Conservation (phyloP, 2,329 filamentous ascomycete genomes). For the Ciborinia camelliae region DNA sequence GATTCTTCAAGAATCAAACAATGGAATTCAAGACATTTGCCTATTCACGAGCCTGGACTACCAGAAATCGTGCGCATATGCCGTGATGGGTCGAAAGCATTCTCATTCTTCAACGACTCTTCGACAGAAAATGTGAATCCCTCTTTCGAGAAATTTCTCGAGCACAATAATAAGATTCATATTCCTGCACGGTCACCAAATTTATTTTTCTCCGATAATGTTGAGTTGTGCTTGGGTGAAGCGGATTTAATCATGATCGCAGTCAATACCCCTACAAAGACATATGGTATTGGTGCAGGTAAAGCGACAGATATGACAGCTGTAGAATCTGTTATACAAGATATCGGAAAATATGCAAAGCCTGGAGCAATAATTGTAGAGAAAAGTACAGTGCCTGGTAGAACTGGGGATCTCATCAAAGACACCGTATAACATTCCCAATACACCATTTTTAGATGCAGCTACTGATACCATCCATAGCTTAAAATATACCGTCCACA, state of each 20-base stretch:
- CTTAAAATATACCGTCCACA: conserved; percentile 58
- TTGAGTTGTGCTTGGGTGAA: conserved; percentile 57
- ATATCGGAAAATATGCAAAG: conserved; percentile 64
- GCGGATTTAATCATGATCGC: conserved; percentile 73
- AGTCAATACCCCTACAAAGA: conserved; percentile 78
- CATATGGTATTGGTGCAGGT: conserved; percentile 64
- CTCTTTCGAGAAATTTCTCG: conserved; percentile 36
- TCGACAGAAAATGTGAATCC: conserved; percentile 34
- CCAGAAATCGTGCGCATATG: conserved; percentile 63
- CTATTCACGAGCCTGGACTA: conserved; percentile 73
- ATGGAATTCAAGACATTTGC: conserved; percentile 71
- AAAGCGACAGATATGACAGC: conserved; percentile 69
- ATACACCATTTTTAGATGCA: conserved; percentile 20
- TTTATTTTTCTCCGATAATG: conserved; percentile 69
- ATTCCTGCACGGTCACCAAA: conserved; percentile 55
- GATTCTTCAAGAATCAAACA: conserved; percentile 62
- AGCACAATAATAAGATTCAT: conserved; percentile 33
- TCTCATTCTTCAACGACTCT: conserved; percentile 42
- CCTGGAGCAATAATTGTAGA: conserved; percentile 72
- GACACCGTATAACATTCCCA: conserved; percentile 51
- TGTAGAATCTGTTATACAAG: conserved; percentile 65
- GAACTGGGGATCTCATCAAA: conserved; percentile 66
- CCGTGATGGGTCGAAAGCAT: conserved; percentile 54
- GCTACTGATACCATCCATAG: conserved; percentile 39
- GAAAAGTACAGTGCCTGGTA: conserved; percentile 76